Evolutionary conservation across 2,329 filamentous ascomycete species (phyloP).

Genomic region (Graphiopsis chlorocephala): DNA sequence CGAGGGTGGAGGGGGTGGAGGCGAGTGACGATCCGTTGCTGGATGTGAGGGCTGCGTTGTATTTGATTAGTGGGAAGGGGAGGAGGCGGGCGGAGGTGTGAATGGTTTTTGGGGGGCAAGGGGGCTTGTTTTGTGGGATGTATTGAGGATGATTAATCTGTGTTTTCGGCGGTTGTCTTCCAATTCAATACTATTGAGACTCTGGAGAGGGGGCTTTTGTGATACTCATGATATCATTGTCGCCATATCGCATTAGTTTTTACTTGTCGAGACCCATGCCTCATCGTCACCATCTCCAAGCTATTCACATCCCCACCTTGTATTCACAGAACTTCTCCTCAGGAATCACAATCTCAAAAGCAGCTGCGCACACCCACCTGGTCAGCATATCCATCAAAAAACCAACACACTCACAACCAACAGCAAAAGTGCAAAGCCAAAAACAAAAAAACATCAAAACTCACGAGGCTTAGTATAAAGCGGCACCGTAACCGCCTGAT

Average conservation of each 20-base stretch:
- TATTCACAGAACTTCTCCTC: slow-evolving; percentile 7
- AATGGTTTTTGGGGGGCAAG: background rate
- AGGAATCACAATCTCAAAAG: slow-evolving; percentile 7
- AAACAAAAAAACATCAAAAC: slow-evolving; percentile 12
- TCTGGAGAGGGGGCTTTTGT: no score
- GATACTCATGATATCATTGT: no score
- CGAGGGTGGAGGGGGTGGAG: slow-evolving; percentile 54
- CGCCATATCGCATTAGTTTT: background rate
- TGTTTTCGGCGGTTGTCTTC: no score
- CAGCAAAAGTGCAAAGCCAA: background rate
- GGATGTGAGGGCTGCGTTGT: slow-evolving; percentile 55
- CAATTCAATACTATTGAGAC: no score
- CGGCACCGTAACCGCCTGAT: slow-evolving; percentile 39
- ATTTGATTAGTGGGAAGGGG: slow-evolving; percentile 55
- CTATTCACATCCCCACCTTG: slow-evolving; percentile 8
- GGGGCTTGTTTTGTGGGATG: background rate
- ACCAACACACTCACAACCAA: background rate
- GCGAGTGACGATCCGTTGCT: slow-evolving; percentile 54
- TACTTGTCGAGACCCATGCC: background rate
- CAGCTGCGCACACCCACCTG: background rate
- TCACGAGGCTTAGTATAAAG: slow-evolving; percentile 43
- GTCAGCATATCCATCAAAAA: background rate
- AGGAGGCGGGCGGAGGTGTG: slow-evolving; percentile 43
- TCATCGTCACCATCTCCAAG: background rate
- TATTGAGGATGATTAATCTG: background rate